A percentile compares a stretch with the other conserved stretches of the same genome.
Conservation (phyloP, 1,284 basidiomycete genomes). For the Hemileia vastatrix region DNA sequence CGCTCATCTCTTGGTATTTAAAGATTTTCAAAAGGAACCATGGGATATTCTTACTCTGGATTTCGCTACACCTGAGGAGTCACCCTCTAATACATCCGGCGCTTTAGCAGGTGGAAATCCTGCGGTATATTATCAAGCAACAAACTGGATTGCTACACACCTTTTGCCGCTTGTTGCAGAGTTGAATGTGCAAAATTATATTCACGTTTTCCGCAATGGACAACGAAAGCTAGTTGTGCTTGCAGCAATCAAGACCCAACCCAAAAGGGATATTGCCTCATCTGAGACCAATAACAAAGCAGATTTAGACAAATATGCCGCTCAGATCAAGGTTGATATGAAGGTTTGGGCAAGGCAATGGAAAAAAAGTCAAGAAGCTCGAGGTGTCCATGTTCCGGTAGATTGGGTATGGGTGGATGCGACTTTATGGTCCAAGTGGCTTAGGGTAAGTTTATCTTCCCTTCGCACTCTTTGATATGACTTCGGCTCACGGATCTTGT, state of each 20-base stretch:
- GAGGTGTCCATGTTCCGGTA: background rate
- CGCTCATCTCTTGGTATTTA: constrained; percentile 6
- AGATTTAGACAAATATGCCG: too few relatives aligned
- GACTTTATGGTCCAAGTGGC: constrained; percentile 7
- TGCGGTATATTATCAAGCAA: background rate
- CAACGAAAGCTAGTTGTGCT: constrained; percentile 9
- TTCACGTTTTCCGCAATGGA: background rate
- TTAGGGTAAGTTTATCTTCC: constrained; percentile 1
- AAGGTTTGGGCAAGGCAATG: constrained; percentile 18
- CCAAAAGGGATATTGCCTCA: background rate
- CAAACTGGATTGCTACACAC: constrained; percentile 6
- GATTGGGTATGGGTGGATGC: constrained; percentile 19
- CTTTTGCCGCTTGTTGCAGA: constrained; percentile 1
- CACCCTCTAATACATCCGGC: background rate
- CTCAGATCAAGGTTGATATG: background rate
- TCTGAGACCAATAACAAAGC: too few relatives aligned
- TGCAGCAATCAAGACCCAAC: background rate
- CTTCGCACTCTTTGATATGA: too few relatives aligned
- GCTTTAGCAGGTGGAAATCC: background rate
- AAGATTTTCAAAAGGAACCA: constrained; percentile 1
- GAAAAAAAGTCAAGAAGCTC: constrained; percentile 12
- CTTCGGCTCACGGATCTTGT: too few relatives aligned
- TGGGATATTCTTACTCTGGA: constrained; percentile 6
- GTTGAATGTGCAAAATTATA: background rate
- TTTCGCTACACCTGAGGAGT: background rate